These are phyloP conservation scores for Dentipellis fragilis DNA, from an alignment of 768 basidiomycete species.

Conservation along the genomic window DNA sequence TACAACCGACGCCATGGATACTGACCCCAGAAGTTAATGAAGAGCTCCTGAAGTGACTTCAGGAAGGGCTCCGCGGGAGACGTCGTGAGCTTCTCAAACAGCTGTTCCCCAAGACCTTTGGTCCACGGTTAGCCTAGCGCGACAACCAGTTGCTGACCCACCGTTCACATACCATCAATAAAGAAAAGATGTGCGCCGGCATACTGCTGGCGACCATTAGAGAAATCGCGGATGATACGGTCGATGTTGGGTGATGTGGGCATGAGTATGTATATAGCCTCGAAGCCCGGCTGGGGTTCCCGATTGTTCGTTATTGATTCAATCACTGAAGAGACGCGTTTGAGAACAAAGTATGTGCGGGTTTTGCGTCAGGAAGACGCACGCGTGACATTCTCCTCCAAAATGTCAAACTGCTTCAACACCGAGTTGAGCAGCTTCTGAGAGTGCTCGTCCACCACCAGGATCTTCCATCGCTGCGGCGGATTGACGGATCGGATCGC, in stretches of 20 bases:
- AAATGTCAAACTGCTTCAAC: slow-evolving; percentile 86
- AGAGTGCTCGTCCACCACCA: slow-evolving; percentile 91
- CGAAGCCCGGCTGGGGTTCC: slow-evolving; percentile 74
- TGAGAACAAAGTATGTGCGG: neutral
- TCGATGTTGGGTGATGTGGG: slow-evolving; percentile 92
- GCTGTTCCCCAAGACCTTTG: slow-evolving; percentile 64
- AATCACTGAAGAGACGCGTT: slow-evolving; percentile 51
- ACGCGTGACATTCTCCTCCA: slow-evolving; percentile 96
- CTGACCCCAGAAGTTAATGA: slow-evolving; percentile 89
- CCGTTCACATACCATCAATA: slow-evolving; percentile 58
- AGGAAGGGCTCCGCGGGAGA: slow-evolving; percentile 73
- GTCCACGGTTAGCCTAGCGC: neutral
- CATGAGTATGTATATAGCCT: slow-evolving; percentile 91
- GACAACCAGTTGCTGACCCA: neutral
- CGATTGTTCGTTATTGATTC: slow-evolving; percentile 81
- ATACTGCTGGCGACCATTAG: slow-evolving; percentile 55
- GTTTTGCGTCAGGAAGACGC: slow-evolving; percentile 23
- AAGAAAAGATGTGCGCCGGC: slow-evolving; percentile 87
- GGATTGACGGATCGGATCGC: slow-evolving; percentile 83
- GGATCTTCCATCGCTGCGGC: slow-evolving; percentile 88
- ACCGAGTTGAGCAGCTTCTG: slow-evolving; percentile 77
- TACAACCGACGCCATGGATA: slow-evolving; percentile 1
- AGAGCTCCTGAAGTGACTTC: slow-evolving; percentile 75
- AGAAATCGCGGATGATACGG: slow-evolving; percentile 81
- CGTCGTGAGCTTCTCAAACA: slow-evolving; percentile 67